These are phyloP conservation scores for Thymus quinquecostatus DNA, from an alignment of 257 asterid species.

Conservation along the genomic window DNA sequence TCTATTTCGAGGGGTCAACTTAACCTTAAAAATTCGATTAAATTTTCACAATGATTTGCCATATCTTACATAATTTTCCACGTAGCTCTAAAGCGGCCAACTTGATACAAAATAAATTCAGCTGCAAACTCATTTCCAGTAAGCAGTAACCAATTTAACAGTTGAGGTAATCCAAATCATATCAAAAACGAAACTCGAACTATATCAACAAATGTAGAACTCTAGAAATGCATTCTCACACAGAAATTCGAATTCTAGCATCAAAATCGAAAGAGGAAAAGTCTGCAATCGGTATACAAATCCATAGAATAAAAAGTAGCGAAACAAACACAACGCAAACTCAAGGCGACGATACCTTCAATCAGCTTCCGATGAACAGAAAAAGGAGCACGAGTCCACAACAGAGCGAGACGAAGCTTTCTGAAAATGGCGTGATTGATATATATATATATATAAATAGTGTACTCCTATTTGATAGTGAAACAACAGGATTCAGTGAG, in stretches of 20 bases:
- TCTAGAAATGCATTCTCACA: constrained; percentile 25
- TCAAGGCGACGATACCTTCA: constrained; percentile 24
- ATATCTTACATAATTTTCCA: neutral
- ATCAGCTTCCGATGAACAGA: constrained; percentile 22
- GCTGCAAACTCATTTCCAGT: neutral
- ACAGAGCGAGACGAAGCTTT: no score
- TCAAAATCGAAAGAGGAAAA: neutral
- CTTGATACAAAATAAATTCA: constrained; percentile 8
- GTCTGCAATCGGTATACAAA: neutral
- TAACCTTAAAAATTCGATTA: neutral
- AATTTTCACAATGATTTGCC: neutral
- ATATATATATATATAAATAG: neutral
- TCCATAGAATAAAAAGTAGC: constrained; percentile 12
- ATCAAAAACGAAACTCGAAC: constrained; percentile 6
- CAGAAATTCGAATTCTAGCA: neutral
- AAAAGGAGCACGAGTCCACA: no score
- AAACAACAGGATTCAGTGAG: constrained; percentile 16
- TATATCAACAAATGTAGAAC: neutral
- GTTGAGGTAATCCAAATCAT: neutral
- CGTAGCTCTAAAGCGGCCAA: neutral
- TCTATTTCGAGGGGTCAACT: neutral
- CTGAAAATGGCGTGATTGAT: constrained; percentile 15
- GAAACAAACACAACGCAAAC: neutral
- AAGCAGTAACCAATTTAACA: constrained; percentile 3
- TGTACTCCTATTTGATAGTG: neutral